Conservation (phyloP, 495 filamentous ascomycete genomes). For the Friedmanniomyces endolithicus region DNA sequence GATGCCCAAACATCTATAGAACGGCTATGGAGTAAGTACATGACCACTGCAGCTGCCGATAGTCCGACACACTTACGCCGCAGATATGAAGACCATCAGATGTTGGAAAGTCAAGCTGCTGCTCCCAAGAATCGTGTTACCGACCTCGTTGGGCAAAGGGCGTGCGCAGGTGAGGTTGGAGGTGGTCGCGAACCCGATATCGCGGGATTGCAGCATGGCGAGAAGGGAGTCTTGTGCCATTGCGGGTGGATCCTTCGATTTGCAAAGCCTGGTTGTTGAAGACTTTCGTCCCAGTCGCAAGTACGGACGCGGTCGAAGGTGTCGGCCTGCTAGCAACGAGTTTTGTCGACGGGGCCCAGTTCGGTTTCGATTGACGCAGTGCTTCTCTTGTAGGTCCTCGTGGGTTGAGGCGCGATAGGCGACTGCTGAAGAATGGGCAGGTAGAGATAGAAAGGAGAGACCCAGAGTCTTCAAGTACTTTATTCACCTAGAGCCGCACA, state of each 20-base stretch:
- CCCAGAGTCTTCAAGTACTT: too few relatives aligned
- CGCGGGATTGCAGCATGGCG: neutral
- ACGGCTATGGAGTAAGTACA: neutral
- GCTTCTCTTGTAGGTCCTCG: too few relatives aligned
- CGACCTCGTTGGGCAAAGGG: conserved; percentile 1
- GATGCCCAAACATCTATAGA: conserved; percentile 5
- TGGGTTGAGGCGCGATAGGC: too few relatives aligned
- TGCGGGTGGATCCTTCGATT: neutral
- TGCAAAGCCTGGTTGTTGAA: neutral
- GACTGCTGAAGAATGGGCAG: too few relatives aligned
- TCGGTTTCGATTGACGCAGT: too few relatives aligned
- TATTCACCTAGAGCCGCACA: too few relatives aligned
- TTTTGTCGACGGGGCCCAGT: too few relatives aligned
- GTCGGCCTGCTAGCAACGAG: too few relatives aligned
- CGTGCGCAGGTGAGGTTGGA: conserved; percentile 11
- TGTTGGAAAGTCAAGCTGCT: conserved; percentile 12
- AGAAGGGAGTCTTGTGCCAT: neutral
- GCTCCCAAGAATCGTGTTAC: neutral
- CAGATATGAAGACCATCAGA: conserved; percentile 13
- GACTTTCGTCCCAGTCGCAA: neutral
- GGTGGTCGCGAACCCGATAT: conserved; percentile 1
- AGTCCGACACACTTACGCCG: neutral
- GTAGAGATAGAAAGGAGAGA: too few relatives aligned
- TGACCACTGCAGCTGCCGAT: neutral
- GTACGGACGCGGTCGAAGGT: neutral